Base-by-base conservation (phyloP, 2,329 filamentous ascomycete genomes). In the Trichoderma aggressivum region DNA sequence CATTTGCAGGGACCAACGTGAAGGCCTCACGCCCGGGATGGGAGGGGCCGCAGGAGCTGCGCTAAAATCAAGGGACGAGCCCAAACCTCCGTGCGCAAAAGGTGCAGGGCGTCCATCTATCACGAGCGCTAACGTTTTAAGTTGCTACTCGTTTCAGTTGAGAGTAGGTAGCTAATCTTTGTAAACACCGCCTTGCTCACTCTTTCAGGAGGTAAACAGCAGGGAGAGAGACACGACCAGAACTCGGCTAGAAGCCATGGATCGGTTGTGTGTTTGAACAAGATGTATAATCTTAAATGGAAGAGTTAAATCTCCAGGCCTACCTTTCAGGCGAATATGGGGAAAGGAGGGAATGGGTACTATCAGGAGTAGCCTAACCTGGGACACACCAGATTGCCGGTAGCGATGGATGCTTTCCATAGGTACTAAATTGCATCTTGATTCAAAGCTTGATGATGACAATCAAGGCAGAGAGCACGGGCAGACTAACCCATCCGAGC, bases 111-210 rank as follows among this genome's bases (percentile, higher is more conserved):
- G 56, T 69, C 56, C 28, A 36, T 69, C 56, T 69, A 69, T 61
- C 56, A 69, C 47, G 28, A 43, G 56, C 65, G 32, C 65, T 61
- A 60, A 60, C 14, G 65, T 69, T 69, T 61, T 36, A 53, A 28
- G 56, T 53, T 36, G 56, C 28, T 53, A 61, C 65, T 53, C 30
- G 65, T 69, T 69, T 69, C 65, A 69, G 65, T 61, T 69, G 56
- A 32, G 16, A 28, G 53, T 50, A 3, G 7, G 10, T 1, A 66
- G 24, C 10, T 21, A 21, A 58, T 36, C 21, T 39, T 39, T 56
- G 47, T 56, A n/a, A 8, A 18, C 16, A 21, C 47, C 47, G 30
- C 47, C 63, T 43, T 43, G 10, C 30, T n/a, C 39, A 43, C 10
- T n/a, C 16, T 16, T 66, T 18, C 32, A 32, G 28, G 26, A 26